Evolutionary conservation across 495 filamentous ascomycete genomes (phyloP).

Genomic region (Talaromyces adpressus): DNA sequence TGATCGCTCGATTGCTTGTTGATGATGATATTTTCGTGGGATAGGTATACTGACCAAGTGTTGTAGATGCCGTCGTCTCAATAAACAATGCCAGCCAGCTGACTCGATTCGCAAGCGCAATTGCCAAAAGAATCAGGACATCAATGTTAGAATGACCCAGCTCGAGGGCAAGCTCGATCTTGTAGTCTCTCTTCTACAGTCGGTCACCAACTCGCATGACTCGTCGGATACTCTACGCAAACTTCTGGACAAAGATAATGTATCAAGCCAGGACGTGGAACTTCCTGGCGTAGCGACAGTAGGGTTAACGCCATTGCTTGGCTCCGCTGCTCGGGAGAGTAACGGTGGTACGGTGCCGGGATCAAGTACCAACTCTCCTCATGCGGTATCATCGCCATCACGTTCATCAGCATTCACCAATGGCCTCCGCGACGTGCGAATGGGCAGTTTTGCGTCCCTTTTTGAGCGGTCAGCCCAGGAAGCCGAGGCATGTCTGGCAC

Average conservation of each 20-base stretch:
- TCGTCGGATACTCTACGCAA: slow-evolving; percentile 8
- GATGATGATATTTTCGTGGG: too few relatives aligned
- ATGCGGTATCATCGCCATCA: neutral
- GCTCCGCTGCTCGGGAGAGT: too few relatives aligned
- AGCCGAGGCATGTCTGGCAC: slow-evolving; percentile 16
- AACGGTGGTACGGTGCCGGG: neutral
- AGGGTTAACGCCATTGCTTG: neutral
- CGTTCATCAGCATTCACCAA: neutral
- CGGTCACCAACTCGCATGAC: neutral
- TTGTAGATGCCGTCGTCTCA: slow-evolving; percentile 39
- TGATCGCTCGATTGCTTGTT: too few relatives aligned
- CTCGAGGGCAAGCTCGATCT: slow-evolving; percentile 28
- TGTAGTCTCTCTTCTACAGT: slow-evolving; percentile 21
- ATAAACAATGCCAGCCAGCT: slow-evolving; percentile 23
- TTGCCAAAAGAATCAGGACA: slow-evolving; percentile 9
- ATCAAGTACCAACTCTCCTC: neutral
- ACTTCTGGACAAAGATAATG: too few relatives aligned
- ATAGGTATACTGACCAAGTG: slow-evolving; percentile 16
- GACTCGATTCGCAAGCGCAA: slow-evolving; percentile 15
- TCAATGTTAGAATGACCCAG: slow-evolving; percentile 17
- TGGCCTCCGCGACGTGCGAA: neutral
- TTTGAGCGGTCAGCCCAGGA: neutral
- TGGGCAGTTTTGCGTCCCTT: too few relatives aligned
- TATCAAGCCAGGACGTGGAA: neutral
- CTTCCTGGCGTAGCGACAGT: too few relatives aligned